Evolutionary conservation across 202 grass and related monocot genomes (phyloP).

Genomic region (Carex sylvatica): DNA sequence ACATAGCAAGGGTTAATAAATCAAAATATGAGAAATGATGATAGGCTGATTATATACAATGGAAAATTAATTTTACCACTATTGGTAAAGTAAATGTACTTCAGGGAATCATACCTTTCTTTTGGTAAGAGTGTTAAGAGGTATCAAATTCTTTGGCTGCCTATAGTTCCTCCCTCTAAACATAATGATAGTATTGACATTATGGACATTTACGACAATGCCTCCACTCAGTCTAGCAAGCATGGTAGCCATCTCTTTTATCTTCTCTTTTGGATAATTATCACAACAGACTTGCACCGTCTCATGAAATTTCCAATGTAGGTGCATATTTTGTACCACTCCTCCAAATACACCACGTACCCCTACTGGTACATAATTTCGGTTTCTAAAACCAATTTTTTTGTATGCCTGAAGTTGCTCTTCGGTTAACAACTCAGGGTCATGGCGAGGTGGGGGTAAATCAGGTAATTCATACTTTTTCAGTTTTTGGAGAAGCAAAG

Average conservation of each 20-base stretch:
- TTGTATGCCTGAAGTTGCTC: constrained; percentile 96
- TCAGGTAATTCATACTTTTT: constrained; percentile 96
- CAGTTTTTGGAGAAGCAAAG: constrained; percentile 90
- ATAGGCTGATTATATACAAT: neutral
- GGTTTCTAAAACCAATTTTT: constrained; percentile 97
- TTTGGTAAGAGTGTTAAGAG: constrained; percentile 96
- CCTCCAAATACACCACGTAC: constrained; percentile 98
- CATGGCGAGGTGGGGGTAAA: constrained; percentile 70
- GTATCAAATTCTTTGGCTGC: constrained; percentile 98
- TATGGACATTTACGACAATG: constrained; percentile 94
- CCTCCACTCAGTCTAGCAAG: constrained; percentile 92
- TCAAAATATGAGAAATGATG: neutral
- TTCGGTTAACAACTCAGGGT: constrained; percentile 76
- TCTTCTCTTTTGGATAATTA: constrained; percentile 94
- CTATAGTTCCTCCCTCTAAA: constrained; percentile 95
- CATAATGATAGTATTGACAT: constrained; percentile 98
- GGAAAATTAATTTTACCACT: neutral
- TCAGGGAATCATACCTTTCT: constrained; percentile 62
- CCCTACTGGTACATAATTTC: constrained; percentile 91
- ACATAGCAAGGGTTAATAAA: neutral
- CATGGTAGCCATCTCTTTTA: constrained; percentile 97
- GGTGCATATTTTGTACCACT: constrained; percentile 99
- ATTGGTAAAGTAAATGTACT: neutral
- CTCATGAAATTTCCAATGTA: constrained; percentile 99
- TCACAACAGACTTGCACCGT: constrained; percentile 98